Evolutionary conservation across 2,329 filamentous ascomycete species (phyloP), one percentile per base, ranked within the genome.

Genomic region (Xylaria sp.): DNA sequence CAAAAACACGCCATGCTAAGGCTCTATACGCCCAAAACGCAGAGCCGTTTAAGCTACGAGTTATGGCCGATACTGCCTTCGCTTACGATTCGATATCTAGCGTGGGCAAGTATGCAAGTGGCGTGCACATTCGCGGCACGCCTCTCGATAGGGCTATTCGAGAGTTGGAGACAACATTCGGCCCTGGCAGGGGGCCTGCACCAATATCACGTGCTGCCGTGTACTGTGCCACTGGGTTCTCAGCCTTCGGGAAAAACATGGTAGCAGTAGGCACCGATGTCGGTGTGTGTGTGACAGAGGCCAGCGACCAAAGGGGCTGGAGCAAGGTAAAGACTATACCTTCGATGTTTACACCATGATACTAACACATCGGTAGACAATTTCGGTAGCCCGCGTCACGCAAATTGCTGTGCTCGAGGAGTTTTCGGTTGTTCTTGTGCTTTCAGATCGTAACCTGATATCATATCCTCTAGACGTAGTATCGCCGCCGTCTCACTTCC

Each of bases 381-480:
- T 97, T 23, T 86, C 88, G 73, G 87, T 88, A 67, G 80, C 80
- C 46, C 87, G 88, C 59, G 93, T 99, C 15, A 96, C 94, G 2
- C 95, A 99, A 74, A 91, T 99, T 48, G 90, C 95, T 0, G 91
- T 99, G 0, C 85, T 99, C 6, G 96, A 99, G 73, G 95, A 98
- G 67, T 98, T 98, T 75, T 95, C 92, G 43, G 83, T 98, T 13
- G 95, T 96, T 75, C 82, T 99, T 27, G 83, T 99, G 62, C 93
- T 98, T 66, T 88, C 94, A 0, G 95, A 99, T 76, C 93, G 93
- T 74, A 90, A 91, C 13, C 82, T 99, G 25, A 92, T 97, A 66
- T 93, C 94, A 2, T 97, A 97, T 74, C 94, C 97, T 55, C 85
- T 99, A 41, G 96, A 99, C 72, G 87, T 92, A 6, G 85, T 99